Conservation (phyloP, 306 rosid genomes). For the Prunus campanulata region DNA sequence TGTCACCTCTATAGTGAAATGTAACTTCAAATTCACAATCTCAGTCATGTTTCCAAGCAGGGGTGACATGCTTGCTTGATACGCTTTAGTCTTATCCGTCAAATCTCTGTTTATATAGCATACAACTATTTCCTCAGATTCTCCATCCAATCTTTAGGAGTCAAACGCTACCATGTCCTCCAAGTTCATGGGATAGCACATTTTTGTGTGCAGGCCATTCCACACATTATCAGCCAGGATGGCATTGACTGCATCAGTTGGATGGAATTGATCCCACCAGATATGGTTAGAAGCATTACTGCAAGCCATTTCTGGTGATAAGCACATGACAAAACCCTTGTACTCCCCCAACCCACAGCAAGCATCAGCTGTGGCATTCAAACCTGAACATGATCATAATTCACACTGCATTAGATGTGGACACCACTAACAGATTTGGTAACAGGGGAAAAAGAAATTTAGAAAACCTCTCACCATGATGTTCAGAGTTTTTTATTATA, state of each 20-base stretch:
- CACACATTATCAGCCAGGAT: constrained; percentile 81
- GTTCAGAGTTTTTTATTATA: constrained; percentile 59
- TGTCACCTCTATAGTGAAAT: neutral
- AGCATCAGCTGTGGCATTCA: constrained; percentile 62
- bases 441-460: neutral
- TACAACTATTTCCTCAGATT: constrained; percentile 1
- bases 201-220: constrained; percentile 63
- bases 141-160: constrained; percentile 24
- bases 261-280: constrained; percentile 99
- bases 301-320: constrained; percentile 79
- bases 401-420: constrained; percentile 15
- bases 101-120: neutral
- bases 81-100: neutral
- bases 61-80: neutral
- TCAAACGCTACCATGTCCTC: constrained; percentile 48
- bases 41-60: neutral
- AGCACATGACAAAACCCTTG: constrained; percentile 83
- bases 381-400: constrained; percentile 50
- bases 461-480: constrained; percentile 46
- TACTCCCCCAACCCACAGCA: constrained; percentile 88
- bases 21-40: neutral
- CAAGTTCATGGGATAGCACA: constrained; percentile 78
- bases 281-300: constrained; percentile 65
- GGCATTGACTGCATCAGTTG: constrained; percentile 81
- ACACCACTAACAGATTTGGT: constrained; percentile 3